Conservation (phyloP, 768 basidiomycete genomes). For the Serendipita sp. region DNA sequence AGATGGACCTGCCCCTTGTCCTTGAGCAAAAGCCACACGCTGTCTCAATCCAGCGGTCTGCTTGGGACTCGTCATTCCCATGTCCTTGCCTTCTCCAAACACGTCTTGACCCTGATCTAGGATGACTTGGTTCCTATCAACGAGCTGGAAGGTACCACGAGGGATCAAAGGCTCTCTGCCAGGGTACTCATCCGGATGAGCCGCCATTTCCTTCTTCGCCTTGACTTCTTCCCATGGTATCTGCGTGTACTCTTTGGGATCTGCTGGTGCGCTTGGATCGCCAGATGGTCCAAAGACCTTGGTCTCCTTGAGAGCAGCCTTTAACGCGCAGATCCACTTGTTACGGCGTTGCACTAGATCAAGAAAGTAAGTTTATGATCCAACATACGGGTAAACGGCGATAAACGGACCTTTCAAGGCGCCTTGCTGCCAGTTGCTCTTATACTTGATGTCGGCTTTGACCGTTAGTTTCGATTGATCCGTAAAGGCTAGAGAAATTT, state of each 20-base stretch:
- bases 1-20: neutral
- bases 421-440: conserved; percentile 70
- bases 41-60: neutral
- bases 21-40: neutral
- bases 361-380: neutral
- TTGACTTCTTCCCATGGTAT: conserved; percentile 54
- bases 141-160: conserved; percentile 31
- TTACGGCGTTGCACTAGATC: conserved; percentile 55
- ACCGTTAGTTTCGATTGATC: conserved; percentile 64
- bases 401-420: conserved; percentile 38
- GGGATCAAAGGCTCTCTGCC: conserved; percentile 17
- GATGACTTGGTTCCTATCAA: conserved; percentile 35
- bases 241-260: conserved; percentile 43
- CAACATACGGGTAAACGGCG: neutral
- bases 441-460: conserved; percentile 73
- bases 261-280: conserved; percentile 36
- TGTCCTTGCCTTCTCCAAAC: conserved; percentile 18
- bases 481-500: conserved; percentile 41
- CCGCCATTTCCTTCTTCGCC: conserved; percentile 18
- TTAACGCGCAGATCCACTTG: conserved; percentile 85
- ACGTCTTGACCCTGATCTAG: conserved; percentile 19
- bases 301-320: conserved; percentile 47
- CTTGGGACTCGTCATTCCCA: conserved; percentile 9
- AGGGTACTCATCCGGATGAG: conserved; percentile 17
- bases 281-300: conserved; percentile 43